A percentile compares a stretch with the other conserved stretches of the same genome.
phyloP scores from a whole-genome alignment of 1,284 basidiomycete genomes.

The Porogramme epimiltina region DNA sequence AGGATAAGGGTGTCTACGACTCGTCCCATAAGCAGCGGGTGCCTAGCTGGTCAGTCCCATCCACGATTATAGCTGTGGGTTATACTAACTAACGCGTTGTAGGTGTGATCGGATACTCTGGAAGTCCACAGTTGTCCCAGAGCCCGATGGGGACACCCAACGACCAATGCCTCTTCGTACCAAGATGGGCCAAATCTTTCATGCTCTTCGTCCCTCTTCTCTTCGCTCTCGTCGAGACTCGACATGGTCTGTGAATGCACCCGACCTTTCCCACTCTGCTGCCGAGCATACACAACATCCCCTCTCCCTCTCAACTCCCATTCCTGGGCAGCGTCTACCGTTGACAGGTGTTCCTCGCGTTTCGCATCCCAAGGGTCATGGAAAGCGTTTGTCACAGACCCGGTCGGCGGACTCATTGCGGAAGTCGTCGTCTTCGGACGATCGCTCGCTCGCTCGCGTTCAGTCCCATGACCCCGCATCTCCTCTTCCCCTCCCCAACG shows the following conservation, averaged over 20 bases:
- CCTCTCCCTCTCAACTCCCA: not conserved
- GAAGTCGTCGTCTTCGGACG: constrained; percentile 3
- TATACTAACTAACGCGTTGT: constrained; percentile 1
- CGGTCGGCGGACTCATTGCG: constrained; percentile 18
- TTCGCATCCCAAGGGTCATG: constrained; percentile 2
- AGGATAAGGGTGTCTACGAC: constrained; percentile 71
- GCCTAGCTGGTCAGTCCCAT: constrained; percentile 68
- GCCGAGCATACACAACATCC: not conserved
- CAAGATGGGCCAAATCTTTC: constrained; percentile 55
- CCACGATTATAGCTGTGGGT: not conserved
- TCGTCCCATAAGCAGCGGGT: constrained; percentile 80
- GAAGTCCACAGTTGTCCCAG: constrained; percentile 66
- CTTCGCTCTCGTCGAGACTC: constrained; percentile 45
- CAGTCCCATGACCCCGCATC: constrained; percentile 12
- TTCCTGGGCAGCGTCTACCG: not conserved
- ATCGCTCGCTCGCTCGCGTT: constrained; percentile 10
- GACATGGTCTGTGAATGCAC: constrained; percentile 22
- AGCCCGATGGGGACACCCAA: constrained; percentile 39
- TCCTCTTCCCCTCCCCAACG: not conserved
- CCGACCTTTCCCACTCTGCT: constrained; percentile 10
- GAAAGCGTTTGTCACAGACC: constrained; percentile 4
- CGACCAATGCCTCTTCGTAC: constrained; percentile 37
- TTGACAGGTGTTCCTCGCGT: not conserved
- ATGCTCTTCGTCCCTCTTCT: constrained; percentile 54
- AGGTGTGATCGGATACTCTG: constrained; percentile 83